Percentiles rank a stretch among this genome's conserved stretches.
These are phyloP conservation scores for Zasmidium citrigriseum DNA, from an alignment of 2,329 filamentous ascomycete species.

Conservation along the genomic window DNA sequence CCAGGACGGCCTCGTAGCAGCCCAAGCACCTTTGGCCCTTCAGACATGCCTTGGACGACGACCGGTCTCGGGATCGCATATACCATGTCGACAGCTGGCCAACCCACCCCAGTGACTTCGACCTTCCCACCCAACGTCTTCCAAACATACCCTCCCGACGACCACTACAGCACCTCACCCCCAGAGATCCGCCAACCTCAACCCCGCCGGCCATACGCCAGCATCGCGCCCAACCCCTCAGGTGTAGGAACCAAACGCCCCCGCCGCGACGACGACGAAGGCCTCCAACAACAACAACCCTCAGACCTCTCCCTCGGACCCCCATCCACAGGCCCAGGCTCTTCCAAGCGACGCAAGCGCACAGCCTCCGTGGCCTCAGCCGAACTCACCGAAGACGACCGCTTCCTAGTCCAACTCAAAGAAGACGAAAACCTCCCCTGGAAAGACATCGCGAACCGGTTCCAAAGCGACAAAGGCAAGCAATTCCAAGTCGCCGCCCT, in stretches of 20 bases:
- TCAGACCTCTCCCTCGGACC: too few relatives aligned
- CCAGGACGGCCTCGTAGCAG: conserved; percentile 44
- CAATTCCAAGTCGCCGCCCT: conserved; percentile 53
- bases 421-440: conserved; percentile 55
- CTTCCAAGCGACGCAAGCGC: conserved; percentile 43
- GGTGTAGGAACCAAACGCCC: conserved; percentile 39
- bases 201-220: conserved; percentile 44
- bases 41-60: conserved; percentile 39
- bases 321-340: conserved; percentile 3
- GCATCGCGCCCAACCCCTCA: conserved; percentile 46
- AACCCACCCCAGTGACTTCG: conserved; percentile 34
- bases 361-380: conserved; percentile 38
- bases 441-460: conserved; percentile 56
- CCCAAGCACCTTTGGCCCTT: conserved; percentile 45
- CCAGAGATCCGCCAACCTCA: conserved; percentile 38
- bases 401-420: conserved; percentile 52
- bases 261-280: conserved; percentile 40
- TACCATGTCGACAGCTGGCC: conserved; percentile 25
- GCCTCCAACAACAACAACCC: conserved; percentile 8
- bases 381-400: conserved; percentile 54
- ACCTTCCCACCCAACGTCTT: conserved; percentile 37
- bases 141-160: conserved; percentile 28
- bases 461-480: conserved; percentile 51
- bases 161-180: conserved; percentile 33
- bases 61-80: conserved; percentile 45